phyloP scores from a whole-genome alignment of 257 asterid genomes.

The Craterostigma plantagineum region DNA sequence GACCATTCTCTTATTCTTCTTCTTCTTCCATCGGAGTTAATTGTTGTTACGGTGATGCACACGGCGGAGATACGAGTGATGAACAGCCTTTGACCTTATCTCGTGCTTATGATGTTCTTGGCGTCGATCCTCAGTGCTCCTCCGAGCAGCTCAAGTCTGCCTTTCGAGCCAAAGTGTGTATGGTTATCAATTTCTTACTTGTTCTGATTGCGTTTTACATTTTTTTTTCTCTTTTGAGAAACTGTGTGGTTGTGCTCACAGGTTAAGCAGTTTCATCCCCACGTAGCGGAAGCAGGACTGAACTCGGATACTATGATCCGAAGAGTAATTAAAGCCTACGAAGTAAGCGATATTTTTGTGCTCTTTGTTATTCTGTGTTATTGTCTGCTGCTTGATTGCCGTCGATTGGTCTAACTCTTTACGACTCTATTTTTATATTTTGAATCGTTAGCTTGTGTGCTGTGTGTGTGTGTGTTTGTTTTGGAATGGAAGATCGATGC shows the following conservation, averaged over 20 bases:
- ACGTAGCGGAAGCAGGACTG: conserved; percentile 30
- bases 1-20: too few relatives aligned
- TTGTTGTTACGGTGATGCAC: too few relatives aligned
- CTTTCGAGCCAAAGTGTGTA: conserved; percentile 55
- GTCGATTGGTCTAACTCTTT: too few relatives aligned
- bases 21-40: too few relatives aligned
- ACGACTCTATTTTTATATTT: too few relatives aligned
- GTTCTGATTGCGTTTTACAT: background rate
- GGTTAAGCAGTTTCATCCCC: conserved; percentile 87
- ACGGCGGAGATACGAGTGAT: too few relatives aligned
- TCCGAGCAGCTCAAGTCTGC: conserved; percentile 62
- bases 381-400: background rate
- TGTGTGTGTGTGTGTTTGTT: too few relatives aligned
- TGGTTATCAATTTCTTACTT: background rate
- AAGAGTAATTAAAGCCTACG: conserved; percentile 71
- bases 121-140: conserved; percentile 43
- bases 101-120: conserved; percentile 53
- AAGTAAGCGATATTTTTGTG: conserved; percentile 23
- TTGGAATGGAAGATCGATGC: too few relatives aligned
- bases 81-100: conserved; percentile 13
- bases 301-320: conserved; percentile 60
- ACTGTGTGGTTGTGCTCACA: conserved; percentile 9
- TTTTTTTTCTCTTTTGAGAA: background rate
- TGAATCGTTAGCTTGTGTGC: too few relatives aligned
- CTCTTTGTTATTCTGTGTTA: background rate